These are phyloP conservation scores for Coccomyxa sp. DNA, from an alignment of 139 green algal species.

Conservation along the genomic window DNA sequence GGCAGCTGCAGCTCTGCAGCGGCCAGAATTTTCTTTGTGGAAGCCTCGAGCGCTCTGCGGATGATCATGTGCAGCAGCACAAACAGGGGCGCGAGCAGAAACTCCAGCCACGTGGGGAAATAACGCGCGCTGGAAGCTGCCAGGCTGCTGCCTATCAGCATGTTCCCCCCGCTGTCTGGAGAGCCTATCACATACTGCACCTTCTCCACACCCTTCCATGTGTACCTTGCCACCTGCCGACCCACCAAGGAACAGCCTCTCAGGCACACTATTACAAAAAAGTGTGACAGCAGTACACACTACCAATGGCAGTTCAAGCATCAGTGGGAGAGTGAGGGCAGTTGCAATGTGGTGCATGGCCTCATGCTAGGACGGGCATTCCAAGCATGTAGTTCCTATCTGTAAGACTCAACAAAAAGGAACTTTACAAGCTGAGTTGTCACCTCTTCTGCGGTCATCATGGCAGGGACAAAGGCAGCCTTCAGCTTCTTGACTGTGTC, in stretches of 20 bases:
- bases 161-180: not conserved
- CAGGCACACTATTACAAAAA: not conserved
- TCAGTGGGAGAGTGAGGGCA: not conserved
- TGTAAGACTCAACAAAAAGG: not conserved
- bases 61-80: conserved; percentile 2
- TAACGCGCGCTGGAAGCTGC: not conserved
- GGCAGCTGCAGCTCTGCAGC: not conserved
- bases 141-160: not conserved
- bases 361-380: not conserved
- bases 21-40: not conserved
- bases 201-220: not conserved
- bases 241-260: not conserved
- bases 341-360: not conserved
- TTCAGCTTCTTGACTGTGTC: not conserved
- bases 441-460: conserved; percentile 3
- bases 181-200: not conserved
- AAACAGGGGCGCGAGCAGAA: not conserved
- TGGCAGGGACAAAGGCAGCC: not conserved
- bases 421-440: not conserved
- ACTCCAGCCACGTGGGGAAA: not conserved
- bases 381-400: not conserved
- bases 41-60: not conserved
- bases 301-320: not conserved
- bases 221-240: not conserved
- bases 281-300: not conserved